Evolutionary conservation across 2,329 filamentous ascomycete species (phyloP).

Genomic region (Alternaria gansuensis): DNA sequence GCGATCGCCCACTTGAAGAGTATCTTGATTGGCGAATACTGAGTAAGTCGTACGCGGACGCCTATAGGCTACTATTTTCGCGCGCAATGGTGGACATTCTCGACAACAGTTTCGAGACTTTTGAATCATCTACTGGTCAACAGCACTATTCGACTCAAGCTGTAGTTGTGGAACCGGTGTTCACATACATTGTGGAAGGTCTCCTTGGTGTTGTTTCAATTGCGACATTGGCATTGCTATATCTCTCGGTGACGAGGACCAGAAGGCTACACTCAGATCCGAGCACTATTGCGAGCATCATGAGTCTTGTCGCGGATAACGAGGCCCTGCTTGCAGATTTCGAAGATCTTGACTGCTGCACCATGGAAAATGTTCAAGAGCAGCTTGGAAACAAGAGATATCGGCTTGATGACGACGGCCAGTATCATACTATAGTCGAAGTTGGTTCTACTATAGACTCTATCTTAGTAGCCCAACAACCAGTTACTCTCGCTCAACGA

Average conservation of each 20-base stretch:
- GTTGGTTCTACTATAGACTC: too few relatives aligned
- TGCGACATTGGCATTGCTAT: constrained; percentile 30
- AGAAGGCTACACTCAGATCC: constrained; percentile 47
- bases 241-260: constrained; percentile 27
- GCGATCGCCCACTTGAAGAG: constrained; percentile 35
- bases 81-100: constrained; percentile 49
- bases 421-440: neutral
- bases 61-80: constrained; percentile 57
- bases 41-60: constrained; percentile 49
- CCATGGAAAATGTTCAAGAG: constrained; percentile 27
- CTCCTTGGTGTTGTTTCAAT: constrained; percentile 44
- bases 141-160: constrained; percentile 40
- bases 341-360: constrained; percentile 34
- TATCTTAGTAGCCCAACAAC: too few relatives aligned
- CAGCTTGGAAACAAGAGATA: constrained; percentile 29
- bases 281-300: constrained; percentile 49
- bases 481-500: too few relatives aligned
- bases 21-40: constrained; percentile 50
- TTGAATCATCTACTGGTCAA: constrained; percentile 22
- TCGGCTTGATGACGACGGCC: neutral
- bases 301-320: constrained; percentile 46
- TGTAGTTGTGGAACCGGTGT: constrained; percentile 51
- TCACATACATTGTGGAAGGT: constrained; percentile 51
- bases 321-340: constrained; percentile 33
- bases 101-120: constrained; percentile 12